A percentile compares a stretch with the other conserved stretches of the same genome.
Conservation (phyloP, 495 filamentous ascomycete species). For the Diplogelasinospora grovesii region DNA sequence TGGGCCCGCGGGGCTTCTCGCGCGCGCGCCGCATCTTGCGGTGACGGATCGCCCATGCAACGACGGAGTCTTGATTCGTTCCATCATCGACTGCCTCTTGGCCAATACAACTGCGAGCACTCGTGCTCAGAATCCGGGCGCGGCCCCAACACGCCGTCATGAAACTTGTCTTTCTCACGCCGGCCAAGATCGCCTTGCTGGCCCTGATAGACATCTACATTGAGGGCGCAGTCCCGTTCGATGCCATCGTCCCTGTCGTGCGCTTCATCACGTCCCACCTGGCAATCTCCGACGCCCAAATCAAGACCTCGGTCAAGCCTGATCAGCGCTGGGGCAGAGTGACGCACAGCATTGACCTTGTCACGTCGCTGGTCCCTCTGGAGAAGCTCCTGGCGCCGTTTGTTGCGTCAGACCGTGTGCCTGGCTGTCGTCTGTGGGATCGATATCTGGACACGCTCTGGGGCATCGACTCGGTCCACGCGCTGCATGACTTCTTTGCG, state of each 20-base stretch:
- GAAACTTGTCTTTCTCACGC: no score
- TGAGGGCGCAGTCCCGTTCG: slow-evolving; percentile 64
- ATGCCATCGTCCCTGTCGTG: slow-evolving; percentile 72
- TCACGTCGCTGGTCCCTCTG: slow-evolving; percentile 59
- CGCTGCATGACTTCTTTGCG: slow-evolving; percentile 65
- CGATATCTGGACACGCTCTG: slow-evolving; percentile 77
- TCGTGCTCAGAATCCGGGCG: no score
- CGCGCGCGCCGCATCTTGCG: no score
- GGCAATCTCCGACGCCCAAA: slow-evolving; percentile 37
- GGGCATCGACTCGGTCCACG: slow-evolving; percentile 74
- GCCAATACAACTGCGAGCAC: no score
- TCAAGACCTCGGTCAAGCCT: slow-evolving; percentile 6
- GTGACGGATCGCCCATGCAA: no score
- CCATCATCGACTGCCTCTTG: no score
- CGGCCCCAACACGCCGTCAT: no score
- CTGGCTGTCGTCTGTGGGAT: slow-evolving; percentile 80
- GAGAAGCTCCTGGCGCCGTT: slow-evolving; percentile 55
- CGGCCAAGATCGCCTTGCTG: slow-evolving; percentile 77
- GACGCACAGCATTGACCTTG: slow-evolving; percentile 40
- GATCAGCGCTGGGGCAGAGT: slow-evolving; percentile 32
- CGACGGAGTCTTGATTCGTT: no score
- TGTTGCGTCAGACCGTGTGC: slow-evolving; percentile 52
- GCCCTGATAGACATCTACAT: slow-evolving; percentile 75
- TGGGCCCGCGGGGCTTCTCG: no score
- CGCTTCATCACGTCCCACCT: slow-evolving; percentile 76